A percentile compares a stretch with the other conserved stretches of the same genome.
These are phyloP conservation scores for Coprinellus micaceus DNA, from an alignment of 768 basidiomycete species.

Conservation along the genomic window DNA sequence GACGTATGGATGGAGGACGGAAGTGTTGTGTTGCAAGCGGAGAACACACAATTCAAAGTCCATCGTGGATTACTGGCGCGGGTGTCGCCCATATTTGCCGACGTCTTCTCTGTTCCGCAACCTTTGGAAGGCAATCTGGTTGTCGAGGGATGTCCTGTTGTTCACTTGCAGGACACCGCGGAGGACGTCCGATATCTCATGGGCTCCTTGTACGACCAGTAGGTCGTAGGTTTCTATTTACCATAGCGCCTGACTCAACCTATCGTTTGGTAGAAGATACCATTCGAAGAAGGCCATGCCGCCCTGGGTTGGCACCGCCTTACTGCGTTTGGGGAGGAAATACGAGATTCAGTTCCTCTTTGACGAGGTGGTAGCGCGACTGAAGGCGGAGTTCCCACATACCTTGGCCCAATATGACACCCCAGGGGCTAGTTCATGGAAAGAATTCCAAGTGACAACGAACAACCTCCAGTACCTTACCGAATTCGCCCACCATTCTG, in stretches of 20 bases:
- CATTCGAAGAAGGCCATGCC: background rate
- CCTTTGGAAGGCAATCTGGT: background rate
- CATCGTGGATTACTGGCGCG: constrained; percentile 15
- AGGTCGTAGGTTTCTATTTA: background rate
- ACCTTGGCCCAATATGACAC: background rate
- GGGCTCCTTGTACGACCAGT: constrained; percentile 12
- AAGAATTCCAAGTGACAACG: background rate
- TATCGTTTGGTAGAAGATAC: background rate
- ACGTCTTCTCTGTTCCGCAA: constrained; percentile 21
- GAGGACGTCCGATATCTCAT: constrained; percentile 13
- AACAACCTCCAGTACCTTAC: background rate
- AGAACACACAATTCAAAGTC: constrained; percentile 19
- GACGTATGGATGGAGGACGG: constrained; percentile 19
- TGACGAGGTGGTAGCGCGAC: background rate
- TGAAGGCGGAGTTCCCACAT: background rate
- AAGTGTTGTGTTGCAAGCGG: constrained; percentile 17
- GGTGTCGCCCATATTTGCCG: constrained; percentile 18
- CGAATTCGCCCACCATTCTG: background rate
- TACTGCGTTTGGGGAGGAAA: background rate
- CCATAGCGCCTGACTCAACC: no score
- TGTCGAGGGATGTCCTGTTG: constrained; percentile 18
- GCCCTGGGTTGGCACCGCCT: background rate
- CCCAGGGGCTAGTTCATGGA: background rate
- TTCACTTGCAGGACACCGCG: constrained; percentile 13
- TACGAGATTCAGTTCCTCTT: background rate